These are phyloP conservation scores for Verticillium longisporum DNA, from an alignment of 2,329 filamentous ascomycete species.

Conservation along the genomic window DNA sequence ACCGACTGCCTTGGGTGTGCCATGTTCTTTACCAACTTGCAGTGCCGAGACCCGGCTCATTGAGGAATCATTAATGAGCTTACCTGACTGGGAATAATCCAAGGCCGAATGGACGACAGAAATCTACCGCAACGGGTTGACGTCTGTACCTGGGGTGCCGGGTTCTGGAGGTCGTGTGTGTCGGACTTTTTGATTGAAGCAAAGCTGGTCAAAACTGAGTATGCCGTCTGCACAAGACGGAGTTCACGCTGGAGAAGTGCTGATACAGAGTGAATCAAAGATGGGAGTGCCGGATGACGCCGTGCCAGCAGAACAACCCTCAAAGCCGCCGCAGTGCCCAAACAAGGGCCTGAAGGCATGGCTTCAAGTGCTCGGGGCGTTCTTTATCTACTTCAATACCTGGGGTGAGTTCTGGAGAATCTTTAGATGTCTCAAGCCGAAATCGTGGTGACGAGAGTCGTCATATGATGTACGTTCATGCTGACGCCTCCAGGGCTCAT, in stretches of 20 bases:
- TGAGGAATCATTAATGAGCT: background rate
- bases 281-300: background rate
- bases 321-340: slow-evolving; percentile 1
- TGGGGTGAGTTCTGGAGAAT: slow-evolving; percentile 25
- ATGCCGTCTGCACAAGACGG: background rate
- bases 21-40: background rate
- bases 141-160: background rate
- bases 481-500: slow-evolving; percentile 29
- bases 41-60: background rate
- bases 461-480: background rate
- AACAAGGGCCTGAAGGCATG: slow-evolving; percentile 29
- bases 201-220: background rate
- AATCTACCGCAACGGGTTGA: background rate
- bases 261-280: background rate
- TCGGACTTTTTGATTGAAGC: too few relatives aligned
- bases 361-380: slow-evolving; percentile 37
- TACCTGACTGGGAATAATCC: background rate
- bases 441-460: background rate
- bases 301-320: background rate
- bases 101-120: background rate
- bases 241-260: background rate
- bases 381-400: slow-evolving; percentile 39
- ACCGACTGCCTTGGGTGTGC: background rate
- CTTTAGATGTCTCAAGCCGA: background rate
- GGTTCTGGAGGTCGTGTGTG: too few relatives aligned